Evolutionary conservation across 2,329 filamentous ascomycete species (phyloP).

Genomic region (Cladosporium halotolerans): DNA sequence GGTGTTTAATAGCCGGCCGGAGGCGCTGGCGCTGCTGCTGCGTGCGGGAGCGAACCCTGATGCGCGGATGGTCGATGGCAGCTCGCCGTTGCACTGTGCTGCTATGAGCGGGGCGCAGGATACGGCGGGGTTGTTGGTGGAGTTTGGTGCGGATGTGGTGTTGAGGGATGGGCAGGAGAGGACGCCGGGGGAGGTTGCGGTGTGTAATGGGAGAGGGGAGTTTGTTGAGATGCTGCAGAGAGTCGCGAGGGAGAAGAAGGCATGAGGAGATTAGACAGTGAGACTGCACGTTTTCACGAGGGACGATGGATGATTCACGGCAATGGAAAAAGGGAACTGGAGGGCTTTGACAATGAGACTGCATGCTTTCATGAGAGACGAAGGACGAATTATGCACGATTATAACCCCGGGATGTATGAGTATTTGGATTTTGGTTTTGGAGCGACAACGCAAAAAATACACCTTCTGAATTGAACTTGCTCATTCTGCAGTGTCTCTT

Average conservation of each 20-base stretch:
- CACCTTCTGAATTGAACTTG: no score
- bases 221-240: constrained; percentile 14
- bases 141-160: constrained; percentile 22
- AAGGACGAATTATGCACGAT: no score
- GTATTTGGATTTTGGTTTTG: no score
- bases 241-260: neutral
- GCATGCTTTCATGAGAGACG: no score
- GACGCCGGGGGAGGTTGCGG: constrained; percentile 24
- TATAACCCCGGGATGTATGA: no score
- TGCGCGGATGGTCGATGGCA: constrained; percentile 23
- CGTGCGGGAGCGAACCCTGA: constrained; percentile 24
- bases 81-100: constrained; percentile 27
- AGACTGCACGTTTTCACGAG: no score
- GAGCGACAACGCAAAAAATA: no score
- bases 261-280: neutral
- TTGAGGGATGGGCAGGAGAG: constrained; percentile 22
- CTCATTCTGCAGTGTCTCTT: no score
- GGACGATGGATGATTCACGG: neutral
- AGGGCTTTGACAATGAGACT: no score
- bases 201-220: constrained; percentile 12
- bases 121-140: constrained; percentile 23
- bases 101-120: constrained; percentile 14
- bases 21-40: constrained; percentile 23
- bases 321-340: no score
- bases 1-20: constrained; percentile 19